A percentile compares a stretch with the other conserved stretches of the same genome.
Evolutionary conservation across 2,329 filamentous ascomycete genomes (phyloP).

Genomic region (Camillea tinctor): DNA sequence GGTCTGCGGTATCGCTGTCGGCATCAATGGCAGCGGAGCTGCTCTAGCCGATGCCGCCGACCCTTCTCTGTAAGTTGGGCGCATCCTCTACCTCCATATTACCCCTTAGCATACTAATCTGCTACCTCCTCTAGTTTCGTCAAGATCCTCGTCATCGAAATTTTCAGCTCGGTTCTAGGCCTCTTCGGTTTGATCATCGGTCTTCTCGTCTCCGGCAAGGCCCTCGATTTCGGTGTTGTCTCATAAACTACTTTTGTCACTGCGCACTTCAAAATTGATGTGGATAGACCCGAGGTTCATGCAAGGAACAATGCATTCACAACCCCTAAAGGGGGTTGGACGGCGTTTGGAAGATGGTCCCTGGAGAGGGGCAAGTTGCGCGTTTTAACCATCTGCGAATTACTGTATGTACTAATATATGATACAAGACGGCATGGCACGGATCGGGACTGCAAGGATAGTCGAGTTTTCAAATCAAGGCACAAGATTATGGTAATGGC

Average conservation of each 20-base stretch:
- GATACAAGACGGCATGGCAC: constrained; percentile 11
- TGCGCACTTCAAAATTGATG: constrained; percentile 1
- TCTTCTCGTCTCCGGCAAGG: constrained; percentile 82
- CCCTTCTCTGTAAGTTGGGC: constrained; percentile 69
- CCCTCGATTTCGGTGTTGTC: constrained; percentile 62
- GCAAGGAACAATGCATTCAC: constrained; percentile 23
- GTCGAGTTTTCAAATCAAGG: not conserved
- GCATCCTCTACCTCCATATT: not conserved
- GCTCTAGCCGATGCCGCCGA: constrained; percentile 95
- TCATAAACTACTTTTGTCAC: constrained; percentile 18
- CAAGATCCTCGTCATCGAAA: constrained; percentile 98
- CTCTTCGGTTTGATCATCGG: constrained; percentile 96
- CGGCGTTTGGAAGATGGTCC: constrained; percentile 25
- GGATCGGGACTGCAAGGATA: constrained; percentile 13
- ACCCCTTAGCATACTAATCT: not conserved
- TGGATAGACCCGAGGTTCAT: constrained; percentile 10
- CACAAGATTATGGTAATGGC: not conserved
- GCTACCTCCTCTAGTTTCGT: constrained; percentile 71
- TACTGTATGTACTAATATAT: constrained; percentile 23
- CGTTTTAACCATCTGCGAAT: constrained; percentile 17
- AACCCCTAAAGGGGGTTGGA: constrained; percentile 18
- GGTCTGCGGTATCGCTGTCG: constrained; percentile 92
- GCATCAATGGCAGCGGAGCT: constrained; percentile 96
- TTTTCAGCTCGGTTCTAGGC: constrained; percentile 96
- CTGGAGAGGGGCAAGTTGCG: constrained; percentile 15